A percentile compares a stretch with the other conserved stretches of the same genome.
Evolutionary conservation across 2,329 filamentous ascomycete species (phyloP).

Genomic region (Myriosclerotinia duriaeana): DNA sequence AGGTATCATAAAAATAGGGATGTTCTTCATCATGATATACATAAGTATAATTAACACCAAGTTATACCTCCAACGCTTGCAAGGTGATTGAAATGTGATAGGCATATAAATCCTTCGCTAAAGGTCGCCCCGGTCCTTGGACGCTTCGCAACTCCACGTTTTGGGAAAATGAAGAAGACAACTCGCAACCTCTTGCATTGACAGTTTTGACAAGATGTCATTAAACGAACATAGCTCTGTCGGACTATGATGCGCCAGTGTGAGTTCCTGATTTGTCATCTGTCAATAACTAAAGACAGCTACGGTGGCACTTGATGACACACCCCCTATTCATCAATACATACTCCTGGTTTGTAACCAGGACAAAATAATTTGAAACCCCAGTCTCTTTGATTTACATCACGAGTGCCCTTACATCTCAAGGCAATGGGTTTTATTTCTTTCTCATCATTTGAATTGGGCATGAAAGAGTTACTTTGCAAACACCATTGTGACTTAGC

Average conservation of each 20-base stretch:
- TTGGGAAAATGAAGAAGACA: not conserved
- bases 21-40: not conserved
- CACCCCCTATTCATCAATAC: not conserved
- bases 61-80: not conserved
- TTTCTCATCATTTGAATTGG: not conserved
- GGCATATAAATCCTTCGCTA: not conserved
- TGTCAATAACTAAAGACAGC: not conserved
- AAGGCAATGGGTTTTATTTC: no score
- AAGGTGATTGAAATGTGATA: not conserved
- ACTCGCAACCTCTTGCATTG: slow-evolving; percentile 9
- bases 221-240: not conserved
- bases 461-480: not conserved
- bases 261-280: not conserved
- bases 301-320: no score
- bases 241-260: not conserved
- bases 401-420: no score
- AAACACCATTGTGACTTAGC: no score
- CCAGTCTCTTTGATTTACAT: not conserved
- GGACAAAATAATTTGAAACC: not conserved
- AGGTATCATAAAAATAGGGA: not conserved
- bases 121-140: not conserved
- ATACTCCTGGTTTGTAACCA: not conserved
- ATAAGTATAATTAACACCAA: not conserved
- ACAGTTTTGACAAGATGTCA: not conserved
- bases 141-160: not conserved